Evolutionary conservation across 2,329 filamentous ascomycete species (phyloP), one percentile per base, ranked within the genome.

Genomic region (Cladosporium sp.): DNA sequence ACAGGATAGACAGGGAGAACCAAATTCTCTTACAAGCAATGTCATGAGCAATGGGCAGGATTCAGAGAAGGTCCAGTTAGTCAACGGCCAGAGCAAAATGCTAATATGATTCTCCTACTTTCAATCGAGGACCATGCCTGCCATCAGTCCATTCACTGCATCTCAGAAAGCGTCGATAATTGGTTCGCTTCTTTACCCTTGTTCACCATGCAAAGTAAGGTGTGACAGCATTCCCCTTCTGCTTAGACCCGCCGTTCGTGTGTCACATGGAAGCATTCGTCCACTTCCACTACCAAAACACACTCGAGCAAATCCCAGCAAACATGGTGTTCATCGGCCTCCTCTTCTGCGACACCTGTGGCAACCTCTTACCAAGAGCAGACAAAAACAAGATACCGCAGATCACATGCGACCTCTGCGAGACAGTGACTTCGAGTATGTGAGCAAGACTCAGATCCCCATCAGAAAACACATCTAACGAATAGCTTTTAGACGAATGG

Each of bases 341-440:
- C 29, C 84, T 95, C 24, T 96, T 96, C 70, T 96, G 90, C 73
- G 87, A 79, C 49, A 87, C 90, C 65, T 96, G 90, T 68, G 90
- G 90, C 54, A 93, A 95, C 67, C 77, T 96, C 2, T 75, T 96
- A 36, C 88, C 91, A 43, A 80, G 85, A 49, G 88, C 86, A 29
- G 85, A 84, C 57, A 55, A 84, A 83, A 88, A 87, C 54, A 78
- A 82, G 58, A 85, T 88, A 65, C 86, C 86, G 52, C 79, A 88
- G 49, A 72, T 96, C 50, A 77, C 80, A 58, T 96, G 90, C 75
- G 85, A 88, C 60, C 85, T 89, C 67, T 96, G 91, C 68, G 87
- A 86, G 54, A 82, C 86, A 39, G 80, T 87, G 63, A 93, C 90
- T 66, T 84, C 80, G 84, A 88, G 88, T 92, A 61, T 32, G 59